phyloP scores from a whole-genome alignment of 2,329 filamentous ascomycete species.

The Arthrobotrys entomopaga region DNA sequence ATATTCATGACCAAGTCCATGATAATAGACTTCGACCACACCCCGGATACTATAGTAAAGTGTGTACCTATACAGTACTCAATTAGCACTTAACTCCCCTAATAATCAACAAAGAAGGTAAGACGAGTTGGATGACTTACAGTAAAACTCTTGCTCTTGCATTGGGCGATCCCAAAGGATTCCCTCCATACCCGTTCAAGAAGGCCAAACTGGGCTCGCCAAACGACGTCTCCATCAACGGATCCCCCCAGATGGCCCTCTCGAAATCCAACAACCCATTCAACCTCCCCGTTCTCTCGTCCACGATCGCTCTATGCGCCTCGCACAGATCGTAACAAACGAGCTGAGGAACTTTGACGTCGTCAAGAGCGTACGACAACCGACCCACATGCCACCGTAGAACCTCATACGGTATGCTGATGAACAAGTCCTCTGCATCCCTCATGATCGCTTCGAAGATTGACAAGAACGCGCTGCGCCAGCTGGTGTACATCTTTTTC shows the following conservation, averaged over 20 bases:
- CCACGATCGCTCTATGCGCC: constrained; percentile 53
- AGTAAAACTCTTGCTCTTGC: constrained; percentile 36
- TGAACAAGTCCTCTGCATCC: constrained; percentile 71
- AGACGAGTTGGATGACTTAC: constrained; percentile 20
- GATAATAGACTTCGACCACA: constrained; percentile 52
- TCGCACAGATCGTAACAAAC: constrained; percentile 68
- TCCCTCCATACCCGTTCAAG: constrained; percentile 57
- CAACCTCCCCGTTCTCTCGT: constrained; percentile 52
- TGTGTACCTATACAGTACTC: constrained; percentile 25
- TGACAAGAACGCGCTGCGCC: constrained; percentile 69
- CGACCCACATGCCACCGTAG: constrained; percentile 68
- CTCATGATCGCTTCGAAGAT: constrained; percentile 69
- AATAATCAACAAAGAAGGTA: neutral
- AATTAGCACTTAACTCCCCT: too few species aligned
- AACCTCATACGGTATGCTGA: constrained; percentile 69
- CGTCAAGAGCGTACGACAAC: constrained; percentile 67
- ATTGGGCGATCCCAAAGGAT: constrained; percentile 31
- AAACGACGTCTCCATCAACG: constrained; percentile 55
- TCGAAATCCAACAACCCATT: constrained; percentile 58
- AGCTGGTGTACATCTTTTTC: constrained; percentile 63
- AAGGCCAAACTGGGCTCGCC: constrained; percentile 52
- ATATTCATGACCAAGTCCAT: constrained; percentile 35
- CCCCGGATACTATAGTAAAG: constrained; percentile 46
- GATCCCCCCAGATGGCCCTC: constrained; percentile 58
- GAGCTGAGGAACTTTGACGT: constrained; percentile 67